Conservation (phyloP, 352 stramenopile genomes). For the Phytophthora hybrid region DNA sequence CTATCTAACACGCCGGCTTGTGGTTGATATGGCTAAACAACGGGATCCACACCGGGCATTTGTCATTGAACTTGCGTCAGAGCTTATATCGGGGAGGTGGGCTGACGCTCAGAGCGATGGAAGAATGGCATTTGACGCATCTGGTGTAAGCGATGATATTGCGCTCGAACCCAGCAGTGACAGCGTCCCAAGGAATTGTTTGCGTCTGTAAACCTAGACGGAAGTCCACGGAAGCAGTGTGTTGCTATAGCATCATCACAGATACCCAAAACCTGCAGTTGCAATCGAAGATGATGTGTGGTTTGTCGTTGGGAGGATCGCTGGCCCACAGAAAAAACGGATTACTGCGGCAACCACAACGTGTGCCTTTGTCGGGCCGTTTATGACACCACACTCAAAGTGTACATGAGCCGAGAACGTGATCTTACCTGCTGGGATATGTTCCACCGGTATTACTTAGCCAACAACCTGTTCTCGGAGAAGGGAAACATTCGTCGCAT, state of each 20-base stretch:
- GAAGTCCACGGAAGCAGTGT: constrained; percentile 15
- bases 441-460: constrained; percentile 25
- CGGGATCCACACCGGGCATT: constrained; percentile 9
- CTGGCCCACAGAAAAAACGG: constrained; percentile 30
- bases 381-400: neutral
- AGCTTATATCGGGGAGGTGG: constrained; percentile 18
- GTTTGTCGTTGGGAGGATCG: constrained; percentile 34
- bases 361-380: constrained; percentile 27
- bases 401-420: constrained; percentile 18
- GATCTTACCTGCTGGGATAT: constrained; percentile 34
- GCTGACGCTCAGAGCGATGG: constrained; percentile 8
- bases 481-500: constrained; percentile 21
- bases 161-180: neutral
- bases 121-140: constrained; percentile 7
- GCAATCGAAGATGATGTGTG: constrained; percentile 22
- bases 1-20: constrained; percentile 2
- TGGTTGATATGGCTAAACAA: constrained; percentile 2
- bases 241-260: constrained; percentile 1
- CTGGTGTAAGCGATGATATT: neutral
- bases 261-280: neutral
- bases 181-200: neutral
- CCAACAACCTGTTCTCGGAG: constrained; percentile 14
- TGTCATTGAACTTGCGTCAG: constrained; percentile 19
- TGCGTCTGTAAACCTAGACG: neutral
- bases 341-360: constrained; percentile 32